A percentile compares a stretch with the other conserved stretches of the same genome.
Conservation (phyloP, 164 flowering plant species). For the Vitis rotundifolia region DNA sequence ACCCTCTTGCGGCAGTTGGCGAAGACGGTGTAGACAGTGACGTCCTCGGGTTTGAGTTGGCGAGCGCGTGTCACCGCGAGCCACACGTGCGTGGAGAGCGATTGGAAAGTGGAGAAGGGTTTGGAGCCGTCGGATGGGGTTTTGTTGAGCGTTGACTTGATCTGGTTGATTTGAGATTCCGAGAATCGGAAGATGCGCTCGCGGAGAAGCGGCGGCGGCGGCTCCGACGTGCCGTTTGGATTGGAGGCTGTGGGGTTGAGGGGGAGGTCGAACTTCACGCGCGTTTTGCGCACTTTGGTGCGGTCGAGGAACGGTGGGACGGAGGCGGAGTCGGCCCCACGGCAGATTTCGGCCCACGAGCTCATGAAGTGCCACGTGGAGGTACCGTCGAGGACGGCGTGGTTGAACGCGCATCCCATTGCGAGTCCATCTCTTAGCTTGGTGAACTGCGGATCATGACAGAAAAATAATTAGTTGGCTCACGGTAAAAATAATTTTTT, state of each 20-base stretch:
- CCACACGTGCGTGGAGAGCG: slow-evolving; percentile 78
- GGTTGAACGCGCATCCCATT: slow-evolving; percentile 92
- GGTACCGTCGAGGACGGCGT: slow-evolving; percentile 81
- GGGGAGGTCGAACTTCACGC: slow-evolving; percentile 78
- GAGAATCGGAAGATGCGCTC: slow-evolving; percentile 85
- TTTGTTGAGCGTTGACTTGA: slow-evolving; percentile 63
- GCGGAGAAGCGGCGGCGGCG: slow-evolving; percentile 30
- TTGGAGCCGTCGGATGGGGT: slow-evolving; percentile 34
- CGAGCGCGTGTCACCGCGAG: slow-evolving; percentile 74
- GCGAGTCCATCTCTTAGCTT: slow-evolving; percentile 84
- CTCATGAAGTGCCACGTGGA: slow-evolving; percentile 99
- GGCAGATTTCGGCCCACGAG: slow-evolving; percentile 82
- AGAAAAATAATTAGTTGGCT: too few relatives aligned
- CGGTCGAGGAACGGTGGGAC: slow-evolving; percentile 80
- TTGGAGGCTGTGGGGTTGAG: slow-evolving; percentile 23
- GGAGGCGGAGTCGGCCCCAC: slow-evolving; percentile 49
- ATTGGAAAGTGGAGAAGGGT: slow-evolving; percentile 83
- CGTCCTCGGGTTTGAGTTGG: slow-evolving; percentile 65
- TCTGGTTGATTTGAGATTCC: slow-evolving; percentile 53
- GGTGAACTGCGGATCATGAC: slow-evolving; percentile 49
- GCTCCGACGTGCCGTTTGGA: slow-evolving; percentile 26
- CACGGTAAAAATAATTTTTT: too few relatives aligned
- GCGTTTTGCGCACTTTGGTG: slow-evolving; percentile 69
- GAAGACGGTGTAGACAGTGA: slow-evolving; percentile 80
- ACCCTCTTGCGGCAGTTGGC: slow-evolving; percentile 84